These are phyloP conservation scores for Chara braunii DNA, from an alignment of 139 green algal genomes.

Conservation along the genomic window DNA sequence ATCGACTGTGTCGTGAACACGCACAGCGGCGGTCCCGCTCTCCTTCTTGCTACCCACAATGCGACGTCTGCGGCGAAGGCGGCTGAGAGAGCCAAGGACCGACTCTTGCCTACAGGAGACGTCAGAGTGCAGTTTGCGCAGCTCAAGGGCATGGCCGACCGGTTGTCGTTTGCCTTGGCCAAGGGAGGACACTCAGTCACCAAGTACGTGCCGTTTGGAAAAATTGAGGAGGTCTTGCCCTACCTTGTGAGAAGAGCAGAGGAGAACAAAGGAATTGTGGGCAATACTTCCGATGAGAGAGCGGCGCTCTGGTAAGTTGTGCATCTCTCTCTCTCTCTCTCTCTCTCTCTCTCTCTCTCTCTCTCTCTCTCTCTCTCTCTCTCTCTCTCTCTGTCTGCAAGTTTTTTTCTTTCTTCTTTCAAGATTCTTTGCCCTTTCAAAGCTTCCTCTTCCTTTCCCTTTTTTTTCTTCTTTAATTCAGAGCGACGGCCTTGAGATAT, in stretches of 20 bases:
- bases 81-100: not conserved
- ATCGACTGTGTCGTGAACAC: not conserved
- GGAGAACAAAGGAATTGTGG: conserved; percentile 32
- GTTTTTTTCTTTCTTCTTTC: too few species aligned
- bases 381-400: too few species aligned
- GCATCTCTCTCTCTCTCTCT: not conserved
- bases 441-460: too few species aligned
- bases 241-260: conserved; percentile 33
- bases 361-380: too few species aligned
- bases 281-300: conserved; percentile 17
- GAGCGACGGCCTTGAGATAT: too few species aligned
- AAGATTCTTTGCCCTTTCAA: too few species aligned
- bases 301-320: conserved; percentile 1
- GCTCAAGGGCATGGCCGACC: conserved; percentile 38
- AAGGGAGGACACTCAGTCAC: not conserved
- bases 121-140: conserved; percentile 32
- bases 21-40: not conserved
- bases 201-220: conserved; percentile 37
- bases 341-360: not conserved
- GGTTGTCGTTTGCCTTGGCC: conserved; percentile 21
- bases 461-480: too few species aligned
- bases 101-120: not conserved
- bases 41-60: conserved; percentile 38
- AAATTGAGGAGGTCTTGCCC: conserved; percentile 9
- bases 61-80: conserved; percentile 7